phyloP scores from a whole-genome alignment of 2,329 filamentous ascomycete genomes.

The Trichoderma polysporum region DNA sequence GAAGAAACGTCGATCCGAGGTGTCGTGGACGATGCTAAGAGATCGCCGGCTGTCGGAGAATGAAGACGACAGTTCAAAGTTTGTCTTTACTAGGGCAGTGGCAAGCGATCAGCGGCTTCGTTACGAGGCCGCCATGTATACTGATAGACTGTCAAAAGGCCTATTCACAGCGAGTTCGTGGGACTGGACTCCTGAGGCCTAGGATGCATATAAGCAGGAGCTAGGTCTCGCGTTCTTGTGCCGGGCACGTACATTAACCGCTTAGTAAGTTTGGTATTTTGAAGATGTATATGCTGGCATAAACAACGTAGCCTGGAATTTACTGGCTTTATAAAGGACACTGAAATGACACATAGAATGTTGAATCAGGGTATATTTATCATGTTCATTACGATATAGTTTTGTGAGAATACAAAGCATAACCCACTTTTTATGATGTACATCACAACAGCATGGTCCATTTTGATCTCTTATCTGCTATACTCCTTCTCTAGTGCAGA shows the following conservation, averaged over 20 bases:
- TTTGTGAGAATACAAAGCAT: neutral
- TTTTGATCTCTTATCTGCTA: neutral
- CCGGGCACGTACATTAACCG: neutral
- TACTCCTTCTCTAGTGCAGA: constrained; percentile 12
- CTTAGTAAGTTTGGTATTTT: neutral
- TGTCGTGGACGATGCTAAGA: constrained; percentile 41
- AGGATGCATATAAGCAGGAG: neutral
- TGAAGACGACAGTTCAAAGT: constrained; percentile 31
- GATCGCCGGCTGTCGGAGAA: constrained; percentile 16
- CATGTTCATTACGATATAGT: neutral
- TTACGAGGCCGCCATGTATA: constrained; percentile 49
- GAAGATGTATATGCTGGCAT: neutral
- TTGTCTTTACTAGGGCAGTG: constrained; percentile 52
- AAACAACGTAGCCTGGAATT: neutral
- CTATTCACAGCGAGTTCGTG: constrained; percentile 58
- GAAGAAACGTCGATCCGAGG: constrained; percentile 41
- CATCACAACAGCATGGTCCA: neutral
- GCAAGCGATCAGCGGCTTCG: constrained; percentile 51
- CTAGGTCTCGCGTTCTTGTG: neutral
- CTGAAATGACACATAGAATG: neutral
- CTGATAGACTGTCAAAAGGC: constrained; percentile 50
- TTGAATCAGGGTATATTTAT: neutral
- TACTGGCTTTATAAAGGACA: neutral
- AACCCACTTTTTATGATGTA: neutral
- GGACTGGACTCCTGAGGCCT: constrained; percentile 58